Evolutionary conservation across 805 yeast genomes (phyloP).

Genomic region (Metschnikowia bowlesiae): DNA sequence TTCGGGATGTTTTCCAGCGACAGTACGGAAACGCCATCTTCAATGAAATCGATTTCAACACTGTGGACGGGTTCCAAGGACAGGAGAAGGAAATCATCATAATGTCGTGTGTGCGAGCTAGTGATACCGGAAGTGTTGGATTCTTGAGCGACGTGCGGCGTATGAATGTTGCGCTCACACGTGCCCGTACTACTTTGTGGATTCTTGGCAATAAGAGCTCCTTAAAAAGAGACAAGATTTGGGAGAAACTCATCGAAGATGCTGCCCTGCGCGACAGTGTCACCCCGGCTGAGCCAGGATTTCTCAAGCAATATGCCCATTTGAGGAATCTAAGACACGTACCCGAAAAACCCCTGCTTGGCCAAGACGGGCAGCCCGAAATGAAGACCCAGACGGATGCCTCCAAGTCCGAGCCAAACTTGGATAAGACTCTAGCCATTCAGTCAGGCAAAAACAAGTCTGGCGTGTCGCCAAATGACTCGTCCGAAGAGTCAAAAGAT

Average conservation of each 20-base stretch:
- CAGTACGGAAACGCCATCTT: conserved; percentile 61
- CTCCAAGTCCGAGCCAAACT: background rate
- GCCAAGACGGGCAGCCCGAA: background rate
- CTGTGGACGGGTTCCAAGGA: conserved; percentile 97
- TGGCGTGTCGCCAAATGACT: too few relatives aligned
- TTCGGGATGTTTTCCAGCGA: conserved; percentile 54
- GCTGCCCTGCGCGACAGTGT: conserved; percentile 49
- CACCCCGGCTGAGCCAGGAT: conserved; percentile 33
- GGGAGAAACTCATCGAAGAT: conserved; percentile 67
- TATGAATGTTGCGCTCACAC: conserved; percentile 95
- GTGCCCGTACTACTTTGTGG: conserved; percentile 92
- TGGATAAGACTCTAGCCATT: too few relatives aligned
- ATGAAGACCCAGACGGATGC: background rate
- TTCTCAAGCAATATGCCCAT: conserved; percentile 18
- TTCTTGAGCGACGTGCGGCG: conserved; percentile 88
- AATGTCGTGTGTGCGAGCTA: conserved; percentile 93
- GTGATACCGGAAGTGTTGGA: conserved; percentile 66
- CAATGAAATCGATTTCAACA: conserved; percentile 76
- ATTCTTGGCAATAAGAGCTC: conserved; percentile 77
- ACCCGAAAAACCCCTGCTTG: background rate
- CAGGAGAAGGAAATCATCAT: conserved; percentile 94
- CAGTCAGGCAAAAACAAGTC: too few relatives aligned
- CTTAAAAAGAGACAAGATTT: conserved; percentile 58
- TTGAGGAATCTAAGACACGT: background rate
- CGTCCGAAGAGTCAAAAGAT: too few relatives aligned